Conservation (phyloP, 1,284 basidiomycete species). For the Mycena sp. region DNA sequence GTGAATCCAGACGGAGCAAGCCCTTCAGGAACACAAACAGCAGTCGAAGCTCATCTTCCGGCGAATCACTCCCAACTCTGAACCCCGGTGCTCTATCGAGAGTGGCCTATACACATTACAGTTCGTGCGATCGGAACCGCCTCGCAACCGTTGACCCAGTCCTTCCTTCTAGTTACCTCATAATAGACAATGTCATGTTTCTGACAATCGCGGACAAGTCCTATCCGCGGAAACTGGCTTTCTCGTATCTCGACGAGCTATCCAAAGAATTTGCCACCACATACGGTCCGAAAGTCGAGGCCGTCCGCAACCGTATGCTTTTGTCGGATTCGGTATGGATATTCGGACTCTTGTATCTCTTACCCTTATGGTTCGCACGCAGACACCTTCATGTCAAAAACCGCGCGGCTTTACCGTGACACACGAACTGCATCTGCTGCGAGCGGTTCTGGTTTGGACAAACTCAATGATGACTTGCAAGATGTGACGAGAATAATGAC, state of each 20-base stretch:
- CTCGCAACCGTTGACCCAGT: conserved; percentile 23
- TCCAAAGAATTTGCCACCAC: conserved; percentile 94
- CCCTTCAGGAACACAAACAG: conserved; percentile 97
- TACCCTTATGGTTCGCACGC: conserved; percentile 8
- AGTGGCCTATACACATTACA: conserved; percentile 94
- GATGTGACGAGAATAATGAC: conserved; percentile 99
- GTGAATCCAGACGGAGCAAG: conserved; percentile 83
- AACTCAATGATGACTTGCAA: conserved; percentile 94
- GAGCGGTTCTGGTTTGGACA: conserved; percentile 77
- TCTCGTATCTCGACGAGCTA: conserved; percentile 97
- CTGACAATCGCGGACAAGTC: conserved; percentile 96
- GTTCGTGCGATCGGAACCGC: conserved; percentile 56
- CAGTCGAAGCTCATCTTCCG: conserved; percentile 97
- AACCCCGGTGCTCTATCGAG: conserved; percentile 97
- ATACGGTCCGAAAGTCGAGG: conserved; percentile 92
- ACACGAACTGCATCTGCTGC: conserved; percentile 87
- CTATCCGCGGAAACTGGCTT: conserved; percentile 97
- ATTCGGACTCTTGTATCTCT: neutral
- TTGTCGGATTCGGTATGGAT: conserved; percentile 90
- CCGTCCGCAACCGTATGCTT: conserved; percentile 90
- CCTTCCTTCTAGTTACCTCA: conserved; percentile 81
- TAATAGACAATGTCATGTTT: conserved; percentile 93
- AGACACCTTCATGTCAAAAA: conserved; percentile 99
- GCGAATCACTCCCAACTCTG: conserved; percentile 91
- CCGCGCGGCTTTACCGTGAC: conserved; percentile 94